Evolutionary conservation across 2,329 filamentous ascomycete species (phyloP).

Genomic region (Trichoderma semiorbis): DNA sequence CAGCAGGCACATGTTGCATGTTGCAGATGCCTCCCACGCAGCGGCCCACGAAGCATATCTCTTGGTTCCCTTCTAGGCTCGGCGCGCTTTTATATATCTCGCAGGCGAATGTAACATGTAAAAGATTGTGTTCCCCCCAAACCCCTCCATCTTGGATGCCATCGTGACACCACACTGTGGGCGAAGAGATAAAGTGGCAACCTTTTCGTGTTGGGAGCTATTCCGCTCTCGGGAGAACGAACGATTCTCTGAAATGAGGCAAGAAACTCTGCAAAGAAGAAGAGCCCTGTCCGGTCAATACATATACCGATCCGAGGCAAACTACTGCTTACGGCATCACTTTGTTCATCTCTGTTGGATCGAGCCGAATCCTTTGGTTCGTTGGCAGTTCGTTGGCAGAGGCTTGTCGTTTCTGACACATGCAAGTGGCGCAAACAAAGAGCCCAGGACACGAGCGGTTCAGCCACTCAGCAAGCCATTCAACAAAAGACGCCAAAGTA

Average conservation of each 20-base stretch:
- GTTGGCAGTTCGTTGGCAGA: neutral
- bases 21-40: conserved; percentile 12
- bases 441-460: neutral
- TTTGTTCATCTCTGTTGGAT: neutral
- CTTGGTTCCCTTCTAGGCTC: neutral
- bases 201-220: neutral
- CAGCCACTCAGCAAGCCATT: conserved; percentile 5
- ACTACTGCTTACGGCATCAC: neutral
- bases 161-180: neutral
- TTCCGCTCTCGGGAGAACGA: neutral
- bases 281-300: neutral
- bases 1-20: neutral
- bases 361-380: neutral
- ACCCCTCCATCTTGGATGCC: neutral
- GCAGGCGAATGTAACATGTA: neutral
- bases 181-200: neutral
- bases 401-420: neutral
- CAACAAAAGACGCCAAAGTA: neutral
- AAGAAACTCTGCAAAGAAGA: neutral
- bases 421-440: neutral
- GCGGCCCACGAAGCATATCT: neutral
- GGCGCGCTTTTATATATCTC: neutral
- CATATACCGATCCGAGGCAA: neutral
- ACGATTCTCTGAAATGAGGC: neutral
- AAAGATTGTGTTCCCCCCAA: neutral